Evolutionary conservation across 768 basidiomycete species (phyloP).

Genomic region (Podaxis rugospora): DNA sequence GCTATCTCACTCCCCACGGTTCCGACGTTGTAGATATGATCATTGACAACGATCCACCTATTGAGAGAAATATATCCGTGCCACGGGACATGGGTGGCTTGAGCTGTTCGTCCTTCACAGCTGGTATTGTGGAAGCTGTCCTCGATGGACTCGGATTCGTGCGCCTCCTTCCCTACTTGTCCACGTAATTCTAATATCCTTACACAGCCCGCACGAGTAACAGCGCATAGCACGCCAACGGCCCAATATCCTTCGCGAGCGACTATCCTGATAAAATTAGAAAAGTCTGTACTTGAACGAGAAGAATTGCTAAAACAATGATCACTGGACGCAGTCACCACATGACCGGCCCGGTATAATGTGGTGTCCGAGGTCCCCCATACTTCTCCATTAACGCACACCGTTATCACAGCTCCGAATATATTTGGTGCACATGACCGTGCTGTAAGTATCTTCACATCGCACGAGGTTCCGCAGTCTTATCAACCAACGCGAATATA

Average conservation of each 20-base stretch:
- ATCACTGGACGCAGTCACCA: neutral
- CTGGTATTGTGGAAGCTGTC: constrained; percentile 96
- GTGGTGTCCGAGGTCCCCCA: constrained; percentile 2
- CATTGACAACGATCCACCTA: constrained; percentile 90
- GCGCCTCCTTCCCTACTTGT: constrained; percentile 27
- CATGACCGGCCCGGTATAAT: neutral
- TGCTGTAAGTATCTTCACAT: neutral
- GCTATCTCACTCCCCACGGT: constrained; percentile 9
- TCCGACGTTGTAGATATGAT: constrained; percentile 75
- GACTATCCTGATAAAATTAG: constrained; percentile 96
- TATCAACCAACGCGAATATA: neutral
- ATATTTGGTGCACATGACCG: neutral
- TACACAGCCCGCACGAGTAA: constrained; percentile 88
- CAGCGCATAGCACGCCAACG: constrained; percentile 89
- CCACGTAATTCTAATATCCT: constrained; percentile 11
- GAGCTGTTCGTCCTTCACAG: constrained; percentile 96
- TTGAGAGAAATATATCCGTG: constrained; percentile 90
- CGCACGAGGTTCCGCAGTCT: neutral
- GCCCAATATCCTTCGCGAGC: constrained; percentile 77
- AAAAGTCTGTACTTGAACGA: constrained; percentile 87
- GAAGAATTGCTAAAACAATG: constrained; percentile 83
- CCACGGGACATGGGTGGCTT: constrained; percentile 92
- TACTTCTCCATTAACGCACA: neutral
- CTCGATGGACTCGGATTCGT: constrained; percentile 93
- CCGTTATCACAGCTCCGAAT: neutral